These are phyloP conservation scores for Omphalotus olearius DNA, from an alignment of 1,284 basidiomycete genomes.

Conservation along the genomic window DNA sequence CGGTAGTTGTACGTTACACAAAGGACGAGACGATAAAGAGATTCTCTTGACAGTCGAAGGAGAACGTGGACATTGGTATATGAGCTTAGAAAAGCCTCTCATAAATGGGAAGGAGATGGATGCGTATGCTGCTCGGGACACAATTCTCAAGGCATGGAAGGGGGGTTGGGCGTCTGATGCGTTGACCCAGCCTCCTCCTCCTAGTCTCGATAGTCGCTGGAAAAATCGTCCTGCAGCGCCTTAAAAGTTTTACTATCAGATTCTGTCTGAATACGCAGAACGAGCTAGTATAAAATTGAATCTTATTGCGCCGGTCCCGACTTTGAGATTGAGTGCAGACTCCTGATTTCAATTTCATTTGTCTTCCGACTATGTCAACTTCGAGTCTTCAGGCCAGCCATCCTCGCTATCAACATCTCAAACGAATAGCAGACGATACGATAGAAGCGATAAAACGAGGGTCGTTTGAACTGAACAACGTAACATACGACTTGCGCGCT, in stretches of 20 bases:
- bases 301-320: too few species aligned
- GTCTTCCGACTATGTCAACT: too few species aligned
- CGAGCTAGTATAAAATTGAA: too few species aligned
- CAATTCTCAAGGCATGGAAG: constrained; percentile 23
- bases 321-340: too few species aligned
- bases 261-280: too few species aligned
- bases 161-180: constrained; percentile 19
- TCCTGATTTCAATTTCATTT: too few species aligned
- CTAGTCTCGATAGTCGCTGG: constrained; percentile 21
- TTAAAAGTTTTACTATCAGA: neutral
- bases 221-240: constrained; percentile 7
- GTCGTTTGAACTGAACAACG: constrained; percentile 20
- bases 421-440: constrained; percentile 30
- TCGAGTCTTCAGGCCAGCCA: neutral
- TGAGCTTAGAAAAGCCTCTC: constrained; percentile 29
- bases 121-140: constrained; percentile 18
- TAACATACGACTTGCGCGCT: constrained; percentile 22
- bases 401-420: constrained; percentile 6
- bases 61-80: constrained; percentile 35
- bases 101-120: constrained; percentile 28
- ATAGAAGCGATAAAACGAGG: constrained; percentile 31
- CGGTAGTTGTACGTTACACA: constrained; percentile 25
- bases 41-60: constrained; percentile 33
- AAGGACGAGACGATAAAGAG: constrained; percentile 33
- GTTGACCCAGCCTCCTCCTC: constrained; percentile 5